Evolutionary conservation across 495 filamentous ascomycete genomes (phyloP).

Genomic region (Sabuloglossum arenarium): DNA sequence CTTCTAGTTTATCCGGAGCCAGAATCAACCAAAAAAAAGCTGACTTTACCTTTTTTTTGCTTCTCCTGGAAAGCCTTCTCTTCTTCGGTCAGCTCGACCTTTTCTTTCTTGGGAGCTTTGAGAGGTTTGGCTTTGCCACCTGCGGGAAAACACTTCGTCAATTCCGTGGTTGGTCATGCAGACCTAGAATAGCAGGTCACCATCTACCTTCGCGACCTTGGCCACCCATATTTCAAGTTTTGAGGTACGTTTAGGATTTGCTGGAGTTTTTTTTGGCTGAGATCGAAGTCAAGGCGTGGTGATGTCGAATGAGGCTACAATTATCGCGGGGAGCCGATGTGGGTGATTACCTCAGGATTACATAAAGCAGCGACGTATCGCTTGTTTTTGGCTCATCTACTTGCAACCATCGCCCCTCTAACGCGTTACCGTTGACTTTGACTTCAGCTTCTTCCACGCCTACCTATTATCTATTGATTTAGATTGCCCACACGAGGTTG

Average conservation of each 20-base stretch:
- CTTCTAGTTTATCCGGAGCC: constrained; percentile 4
- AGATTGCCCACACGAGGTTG: background rate
- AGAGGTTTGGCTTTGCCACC: constrained; percentile 75
- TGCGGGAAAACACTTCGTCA: constrained; percentile 1
- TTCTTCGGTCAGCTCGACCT: constrained; percentile 57
- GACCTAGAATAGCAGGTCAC: background rate
- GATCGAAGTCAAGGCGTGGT: background rate
- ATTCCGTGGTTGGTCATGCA: background rate
- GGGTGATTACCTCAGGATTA: background rate
- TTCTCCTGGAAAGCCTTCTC: constrained; percentile 56
- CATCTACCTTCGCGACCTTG: constrained; percentile 18
- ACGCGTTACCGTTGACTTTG: too few species aligned
- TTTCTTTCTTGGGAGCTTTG: constrained; percentile 59
- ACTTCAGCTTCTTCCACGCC: background rate
- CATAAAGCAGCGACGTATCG: background rate
- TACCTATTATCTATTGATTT: background rate
- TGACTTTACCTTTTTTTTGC: constrained; percentile 42
- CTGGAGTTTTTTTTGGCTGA: background rate
- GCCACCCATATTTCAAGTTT: constrained; percentile 15
- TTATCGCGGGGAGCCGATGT: background rate
- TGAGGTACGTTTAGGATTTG: background rate
- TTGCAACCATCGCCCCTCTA: background rate
- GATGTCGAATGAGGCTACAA: background rate
- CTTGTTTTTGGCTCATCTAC: background rate
- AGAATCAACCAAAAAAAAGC: background rate